These are phyloP conservation scores for Xerocomus spinulosus DNA, from an alignment of 768 basidiomycete species.

Conservation along the genomic window DNA sequence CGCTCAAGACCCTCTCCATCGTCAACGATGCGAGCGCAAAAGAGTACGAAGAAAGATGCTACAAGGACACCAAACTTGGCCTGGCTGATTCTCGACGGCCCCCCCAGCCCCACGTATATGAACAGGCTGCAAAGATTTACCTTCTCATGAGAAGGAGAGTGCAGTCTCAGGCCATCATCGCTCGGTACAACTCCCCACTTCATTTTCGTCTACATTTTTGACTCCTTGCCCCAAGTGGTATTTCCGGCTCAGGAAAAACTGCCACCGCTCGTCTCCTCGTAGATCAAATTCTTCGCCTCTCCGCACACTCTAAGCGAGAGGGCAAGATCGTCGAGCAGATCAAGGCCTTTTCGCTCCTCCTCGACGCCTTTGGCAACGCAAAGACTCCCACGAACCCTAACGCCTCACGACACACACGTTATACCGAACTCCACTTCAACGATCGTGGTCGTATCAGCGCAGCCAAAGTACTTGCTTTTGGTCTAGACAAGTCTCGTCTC, in stretches of 20 bases:
- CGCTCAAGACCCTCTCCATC: conserved; percentile 52
- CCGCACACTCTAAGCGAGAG: conserved; percentile 54
- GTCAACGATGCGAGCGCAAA: conserved; percentile 53
- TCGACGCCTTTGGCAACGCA: conserved; percentile 63
- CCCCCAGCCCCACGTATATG: conserved; percentile 58
- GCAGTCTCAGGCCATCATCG: conserved; percentile 53
- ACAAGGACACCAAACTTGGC: conserved; percentile 48
- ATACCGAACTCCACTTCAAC: conserved; percentile 59
- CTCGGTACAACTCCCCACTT: conserved; percentile 37
- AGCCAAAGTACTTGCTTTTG: conserved; percentile 56
- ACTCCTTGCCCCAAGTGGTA: conserved; percentile 39
- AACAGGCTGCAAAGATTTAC: conserved; percentile 57
- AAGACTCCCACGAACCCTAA: conserved; percentile 61
- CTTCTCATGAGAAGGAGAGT: conserved; percentile 50
- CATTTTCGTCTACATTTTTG: conserved; percentile 11
- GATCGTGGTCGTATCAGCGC: conserved; percentile 51
- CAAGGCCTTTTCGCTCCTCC: conserved; percentile 48
- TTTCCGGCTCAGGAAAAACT: conserved; percentile 62
- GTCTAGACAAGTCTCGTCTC: conserved; percentile 59
- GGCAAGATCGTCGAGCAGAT: conserved; percentile 50
- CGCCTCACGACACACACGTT: conserved; percentile 57
- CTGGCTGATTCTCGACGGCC: conserved; percentile 34
- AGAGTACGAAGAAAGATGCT: conserved; percentile 52
- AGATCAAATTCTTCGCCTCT: conserved; percentile 57
- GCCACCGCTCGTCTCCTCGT: conserved; percentile 47